phyloP scores from a whole-genome alignment of 23 red algal genomes.

The Gracilaria caudata region DNA sequence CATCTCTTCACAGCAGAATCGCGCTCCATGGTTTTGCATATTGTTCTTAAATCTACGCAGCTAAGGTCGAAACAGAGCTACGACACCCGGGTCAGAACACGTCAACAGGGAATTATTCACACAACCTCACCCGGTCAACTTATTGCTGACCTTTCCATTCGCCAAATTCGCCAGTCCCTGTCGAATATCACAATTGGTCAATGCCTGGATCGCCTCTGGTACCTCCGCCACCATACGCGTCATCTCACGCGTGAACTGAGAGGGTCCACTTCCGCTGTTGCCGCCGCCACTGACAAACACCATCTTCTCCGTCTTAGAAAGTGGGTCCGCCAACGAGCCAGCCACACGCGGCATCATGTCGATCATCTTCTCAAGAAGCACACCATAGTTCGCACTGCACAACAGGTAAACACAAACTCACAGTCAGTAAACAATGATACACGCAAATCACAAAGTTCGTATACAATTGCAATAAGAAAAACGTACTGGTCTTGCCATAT shows the following conservation, averaged over 20 bases:
- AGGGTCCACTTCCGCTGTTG: slow-evolving; percentile 37
- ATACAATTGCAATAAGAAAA: neutral
- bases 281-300: slow-evolving; percentile 60
- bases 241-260: slow-evolving; percentile 59
- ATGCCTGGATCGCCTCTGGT: slow-evolving; percentile 50
- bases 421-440: neutral
- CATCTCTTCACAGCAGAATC: no score
- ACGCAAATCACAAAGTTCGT: neutral
- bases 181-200: slow-evolving; percentile 43
- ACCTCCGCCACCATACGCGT: slow-evolving; percentile 64
- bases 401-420: neutral
- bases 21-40: no score
- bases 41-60: no score
- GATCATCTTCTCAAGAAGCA: slow-evolving; percentile 60
- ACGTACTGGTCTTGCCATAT: slow-evolving; percentile 41
- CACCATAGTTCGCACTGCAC: slow-evolving; percentile 34
- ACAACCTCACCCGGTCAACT: neutral
- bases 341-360: slow-evolving; percentile 63
- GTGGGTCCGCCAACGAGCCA: slow-evolving; percentile 40
- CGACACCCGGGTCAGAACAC: no score
- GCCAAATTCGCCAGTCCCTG: slow-evolving; percentile 31
- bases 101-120: no score
- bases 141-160: slow-evolving; percentile 7
- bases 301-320: slow-evolving; percentile 76
- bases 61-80: no score